These are phyloP conservation scores for Polytrichum formosum DNA, from an alignment of 225 moss, liverwort and hornwort genomes.

Conservation along the genomic window DNA sequence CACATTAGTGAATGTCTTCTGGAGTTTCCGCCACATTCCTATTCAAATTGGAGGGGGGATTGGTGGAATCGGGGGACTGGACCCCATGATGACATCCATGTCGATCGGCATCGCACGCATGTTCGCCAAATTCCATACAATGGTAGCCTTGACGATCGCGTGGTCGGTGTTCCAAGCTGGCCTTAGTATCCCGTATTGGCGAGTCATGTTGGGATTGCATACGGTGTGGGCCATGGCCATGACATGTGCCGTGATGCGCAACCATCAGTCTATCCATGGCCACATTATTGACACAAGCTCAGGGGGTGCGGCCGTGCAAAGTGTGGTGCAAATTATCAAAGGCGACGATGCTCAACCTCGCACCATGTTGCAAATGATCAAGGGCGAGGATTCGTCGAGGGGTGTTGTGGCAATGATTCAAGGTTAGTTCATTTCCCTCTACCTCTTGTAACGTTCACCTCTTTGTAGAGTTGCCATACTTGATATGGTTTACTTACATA, in stretches of 20 bases:
- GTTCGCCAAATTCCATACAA: slow-evolving; percentile 18
- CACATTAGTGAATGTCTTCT: slow-evolving; percentile 15
- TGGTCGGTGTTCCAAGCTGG: slow-evolving; percentile 2
- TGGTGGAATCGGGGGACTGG: not conserved
- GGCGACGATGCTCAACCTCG: slow-evolving; percentile 12
- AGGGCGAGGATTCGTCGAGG: slow-evolving; percentile 30
- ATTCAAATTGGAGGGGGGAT: slow-evolving; percentile 9
- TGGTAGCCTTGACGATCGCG: slow-evolving; percentile 11
- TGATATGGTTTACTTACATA: not conserved
- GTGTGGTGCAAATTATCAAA: slow-evolving; percentile 16
- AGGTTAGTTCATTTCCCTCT: not conserved
- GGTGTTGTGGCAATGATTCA: slow-evolving; percentile 18
- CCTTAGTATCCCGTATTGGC: slow-evolving; percentile 15
- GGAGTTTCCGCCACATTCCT: slow-evolving; percentile 24
- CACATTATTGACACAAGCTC: slow-evolving; percentile 29
- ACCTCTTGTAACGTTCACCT: not conserved
- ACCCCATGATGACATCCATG: not conserved
- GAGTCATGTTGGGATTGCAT: slow-evolving; percentile 13
- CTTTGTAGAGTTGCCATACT: too few species aligned
- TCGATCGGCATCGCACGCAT: slow-evolving; percentile 3
- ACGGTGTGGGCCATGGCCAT: slow-evolving; percentile 22
- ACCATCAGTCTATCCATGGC: slow-evolving; percentile 13
- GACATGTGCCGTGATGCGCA: slow-evolving; percentile 24
- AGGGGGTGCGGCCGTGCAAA: slow-evolving; percentile 7
- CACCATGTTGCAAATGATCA: slow-evolving; percentile 10